These are phyloP conservation scores for Zopfia rhizophila DNA, from an alignment of 2,329 filamentous ascomycete species.

Conservation along the genomic window DNA sequence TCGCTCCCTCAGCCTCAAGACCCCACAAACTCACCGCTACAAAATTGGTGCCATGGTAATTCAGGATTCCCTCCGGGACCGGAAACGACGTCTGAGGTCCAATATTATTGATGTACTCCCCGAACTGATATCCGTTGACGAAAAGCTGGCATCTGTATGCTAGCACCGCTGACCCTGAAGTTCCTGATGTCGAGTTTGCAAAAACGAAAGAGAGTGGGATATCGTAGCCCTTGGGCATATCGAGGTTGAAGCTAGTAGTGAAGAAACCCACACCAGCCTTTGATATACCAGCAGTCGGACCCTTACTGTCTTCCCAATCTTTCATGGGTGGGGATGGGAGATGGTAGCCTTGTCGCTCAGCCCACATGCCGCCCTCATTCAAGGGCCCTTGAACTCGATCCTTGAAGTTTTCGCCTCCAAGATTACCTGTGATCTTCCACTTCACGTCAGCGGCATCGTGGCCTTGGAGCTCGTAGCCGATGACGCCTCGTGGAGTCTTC, in stretches of 20 bases:
- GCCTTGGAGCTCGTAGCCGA: conserved; percentile 66
- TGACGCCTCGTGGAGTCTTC: conserved; percentile 69
- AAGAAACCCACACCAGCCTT: conserved; percentile 67
- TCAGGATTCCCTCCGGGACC: conserved; percentile 76
- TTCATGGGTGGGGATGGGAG: conserved; percentile 56
- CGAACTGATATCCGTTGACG: conserved; percentile 80
- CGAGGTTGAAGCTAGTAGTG: conserved; percentile 62
- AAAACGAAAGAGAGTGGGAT: conserved; percentile 70
- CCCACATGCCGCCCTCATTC: conserved; percentile 72
- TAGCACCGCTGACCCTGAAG: conserved; percentile 54
- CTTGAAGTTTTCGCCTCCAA: conserved; percentile 69
- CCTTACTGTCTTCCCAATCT: conserved; percentile 53
- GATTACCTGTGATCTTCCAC: conserved; percentile 75
- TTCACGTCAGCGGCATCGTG: conserved; percentile 57
- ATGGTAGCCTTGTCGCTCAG: conserved; percentile 70
- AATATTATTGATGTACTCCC: conserved; percentile 72
- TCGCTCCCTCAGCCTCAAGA: conserved; percentile 66
- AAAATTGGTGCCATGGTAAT: conserved; percentile 75
- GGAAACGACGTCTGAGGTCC: conserved; percentile 76
- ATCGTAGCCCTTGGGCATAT: conserved; percentile 66
- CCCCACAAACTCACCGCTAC: conserved; percentile 75
- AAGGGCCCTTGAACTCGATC: conserved; percentile 69
- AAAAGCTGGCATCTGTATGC: conserved; percentile 73
- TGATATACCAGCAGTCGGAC: conserved; percentile 55
- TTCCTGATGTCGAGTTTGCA: conserved; percentile 52